phyloP scores from a whole-genome alignment of 768 basidiomycete genomes.

The Nidularia pulvinata region DNA sequence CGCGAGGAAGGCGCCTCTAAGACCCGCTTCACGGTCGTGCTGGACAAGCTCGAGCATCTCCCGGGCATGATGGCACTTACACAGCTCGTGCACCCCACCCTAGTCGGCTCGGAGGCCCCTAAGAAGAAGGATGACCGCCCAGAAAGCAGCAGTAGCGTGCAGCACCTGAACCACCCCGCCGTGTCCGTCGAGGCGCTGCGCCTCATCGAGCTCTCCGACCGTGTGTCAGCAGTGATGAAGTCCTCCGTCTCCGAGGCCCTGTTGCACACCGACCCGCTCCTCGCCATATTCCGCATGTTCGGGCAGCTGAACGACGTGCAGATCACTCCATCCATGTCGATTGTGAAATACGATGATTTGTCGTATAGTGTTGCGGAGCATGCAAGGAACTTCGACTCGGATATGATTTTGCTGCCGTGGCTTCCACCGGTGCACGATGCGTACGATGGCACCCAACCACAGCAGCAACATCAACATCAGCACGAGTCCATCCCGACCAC shows the following conservation, averaged over 20 bases:
- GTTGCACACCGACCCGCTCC: constrained; percentile 69
- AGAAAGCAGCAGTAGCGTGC: background rate
- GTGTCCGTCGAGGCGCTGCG: constrained; percentile 75
- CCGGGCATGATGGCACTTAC: constrained; percentile 90
- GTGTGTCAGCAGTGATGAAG: constrained; percentile 87
- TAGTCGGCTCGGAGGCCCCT: background rate
- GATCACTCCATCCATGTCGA: constrained; percentile 63
- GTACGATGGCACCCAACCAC: constrained; percentile 9
- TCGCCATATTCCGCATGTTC: constrained; percentile 77
- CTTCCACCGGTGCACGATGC: constrained; percentile 34
- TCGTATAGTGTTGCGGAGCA: constrained; percentile 69
- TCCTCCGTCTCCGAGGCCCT: constrained; percentile 71
- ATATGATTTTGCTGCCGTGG: constrained; percentile 89
- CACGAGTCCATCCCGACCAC: constrained; percentile 7
- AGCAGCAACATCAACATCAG: constrained; percentile 4
- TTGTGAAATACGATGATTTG: constrained; percentile 79
- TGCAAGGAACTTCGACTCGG: constrained; percentile 54
- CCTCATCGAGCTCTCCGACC: constrained; percentile 84
- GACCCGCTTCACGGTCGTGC: constrained; percentile 76
- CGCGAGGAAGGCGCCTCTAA: constrained; percentile 29
- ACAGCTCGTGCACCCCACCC: constrained; percentile 64
- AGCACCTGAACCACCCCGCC: constrained; percentile 1
- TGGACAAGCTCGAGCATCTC: constrained; percentile 89
- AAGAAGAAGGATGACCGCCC: background rate
- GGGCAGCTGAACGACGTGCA: constrained; percentile 69